These are phyloP conservation scores for Malus fusca DNA, from an alignment of 306 rosid genomes.

Conservation along the genomic window DNA sequence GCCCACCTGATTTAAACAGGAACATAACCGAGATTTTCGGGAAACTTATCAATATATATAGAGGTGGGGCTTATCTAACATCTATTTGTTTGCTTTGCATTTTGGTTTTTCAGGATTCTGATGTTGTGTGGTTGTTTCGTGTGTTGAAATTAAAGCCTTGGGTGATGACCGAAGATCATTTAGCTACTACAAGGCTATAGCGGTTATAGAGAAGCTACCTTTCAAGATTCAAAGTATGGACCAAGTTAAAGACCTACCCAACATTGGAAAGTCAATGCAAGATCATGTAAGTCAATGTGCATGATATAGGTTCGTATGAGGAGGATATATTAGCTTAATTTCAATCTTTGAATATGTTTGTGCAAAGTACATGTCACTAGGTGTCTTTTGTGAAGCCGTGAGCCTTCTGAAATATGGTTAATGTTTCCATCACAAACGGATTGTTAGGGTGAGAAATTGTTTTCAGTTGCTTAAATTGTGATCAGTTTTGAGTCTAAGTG, in stretches of 20 bases:
- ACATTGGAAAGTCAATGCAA: conserved; percentile 83
- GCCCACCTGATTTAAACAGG: conserved; percentile 77
- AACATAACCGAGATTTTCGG: conserved; percentile 77
- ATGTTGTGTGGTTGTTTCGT: conserved; percentile 20
- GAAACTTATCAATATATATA: conserved; percentile 77
- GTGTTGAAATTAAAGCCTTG: conserved; percentile 49
- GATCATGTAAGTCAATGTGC: conserved; percentile 63
- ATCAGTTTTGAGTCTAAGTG: neutral
- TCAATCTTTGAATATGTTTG: neutral
- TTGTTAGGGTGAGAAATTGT: neutral
- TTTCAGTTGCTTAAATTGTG: neutral
- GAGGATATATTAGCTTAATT: neutral
- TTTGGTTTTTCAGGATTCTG: neutral
- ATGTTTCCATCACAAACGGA: neutral
- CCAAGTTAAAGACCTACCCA: conserved; percentile 64
- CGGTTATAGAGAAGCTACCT: conserved; percentile 78
- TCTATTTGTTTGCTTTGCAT: neutral
- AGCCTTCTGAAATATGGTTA: neutral
- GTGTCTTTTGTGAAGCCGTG: neutral
- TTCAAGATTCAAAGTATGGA: conserved; percentile 65
- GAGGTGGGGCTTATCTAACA: conserved; percentile 41
- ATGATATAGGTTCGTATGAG: neutral
- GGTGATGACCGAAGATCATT: conserved; percentile 90
- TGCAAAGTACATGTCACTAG: neutral
- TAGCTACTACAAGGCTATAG: conserved; percentile 85